phyloP scores from a whole-genome alignment of 768 basidiomycete genomes.

The Russula emetica region DNA sequence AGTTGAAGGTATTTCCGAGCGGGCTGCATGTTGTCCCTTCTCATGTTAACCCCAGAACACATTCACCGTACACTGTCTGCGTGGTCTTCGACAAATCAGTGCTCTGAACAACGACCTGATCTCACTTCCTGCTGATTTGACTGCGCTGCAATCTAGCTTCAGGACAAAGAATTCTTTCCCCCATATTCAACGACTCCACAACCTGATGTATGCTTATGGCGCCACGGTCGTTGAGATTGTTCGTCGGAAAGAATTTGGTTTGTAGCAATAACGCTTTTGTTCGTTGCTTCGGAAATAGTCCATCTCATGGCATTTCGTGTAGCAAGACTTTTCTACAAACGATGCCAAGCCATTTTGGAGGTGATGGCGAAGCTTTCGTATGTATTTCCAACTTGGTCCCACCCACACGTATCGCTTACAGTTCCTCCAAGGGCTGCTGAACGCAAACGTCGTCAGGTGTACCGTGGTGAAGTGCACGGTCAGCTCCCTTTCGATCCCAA shows the following conservation, averaged over 20 bases:
- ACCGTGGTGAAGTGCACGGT: constrained; percentile 76
- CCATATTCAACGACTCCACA: constrained; percentile 87
- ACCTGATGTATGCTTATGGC: constrained; percentile 88
- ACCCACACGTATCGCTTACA: constrained; percentile 10
- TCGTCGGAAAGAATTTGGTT: constrained; percentile 84
- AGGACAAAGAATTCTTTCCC: constrained; percentile 76
- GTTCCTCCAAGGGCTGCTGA: constrained; percentile 57
- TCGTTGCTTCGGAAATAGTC: background rate
- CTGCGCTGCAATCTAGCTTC: constrained; percentile 65
- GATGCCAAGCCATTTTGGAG: constrained; percentile 76
- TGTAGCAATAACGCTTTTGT: constrained; percentile 31
- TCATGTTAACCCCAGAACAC: constrained; percentile 48
- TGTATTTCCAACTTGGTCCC: constrained; percentile 32
- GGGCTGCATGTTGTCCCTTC: background rate
- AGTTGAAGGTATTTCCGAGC: constrained; percentile 21
- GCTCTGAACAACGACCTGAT: constrained; percentile 77
- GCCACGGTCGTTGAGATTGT: constrained; percentile 89
- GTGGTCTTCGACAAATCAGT: constrained; percentile 70
- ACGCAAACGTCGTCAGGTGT: constrained; percentile 77
- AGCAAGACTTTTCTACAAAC: constrained; percentile 78
- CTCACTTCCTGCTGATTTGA: constrained; percentile 60
- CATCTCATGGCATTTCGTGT: constrained; percentile 11
- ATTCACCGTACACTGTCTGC: constrained; percentile 63
- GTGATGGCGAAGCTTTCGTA: constrained; percentile 86
- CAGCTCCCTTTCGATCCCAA: constrained; percentile 82